phyloP scores from a whole-genome alignment of 192 early-diverging fungal genomes.

The Backusella luteola region DNA sequence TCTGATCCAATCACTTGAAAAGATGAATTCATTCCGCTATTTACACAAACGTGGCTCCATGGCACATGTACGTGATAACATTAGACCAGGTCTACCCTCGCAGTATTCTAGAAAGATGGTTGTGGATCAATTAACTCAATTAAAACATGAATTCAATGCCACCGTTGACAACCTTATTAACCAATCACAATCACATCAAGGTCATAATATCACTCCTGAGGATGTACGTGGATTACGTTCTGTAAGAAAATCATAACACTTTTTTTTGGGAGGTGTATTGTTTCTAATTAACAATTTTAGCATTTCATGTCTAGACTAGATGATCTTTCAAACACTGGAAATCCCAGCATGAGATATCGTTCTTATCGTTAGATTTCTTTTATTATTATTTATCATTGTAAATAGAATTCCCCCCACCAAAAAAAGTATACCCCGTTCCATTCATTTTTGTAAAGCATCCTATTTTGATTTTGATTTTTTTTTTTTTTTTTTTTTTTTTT shows the following conservation, averaged over 20 bases:
- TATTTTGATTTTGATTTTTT: background rate
- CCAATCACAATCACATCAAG: background rate
- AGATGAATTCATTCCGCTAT: background rate
- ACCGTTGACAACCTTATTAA: background rate
- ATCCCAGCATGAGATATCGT: background rate
- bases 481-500: background rate
- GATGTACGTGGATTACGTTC: background rate
- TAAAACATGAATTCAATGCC: background rate
- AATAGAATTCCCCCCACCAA: background rate
- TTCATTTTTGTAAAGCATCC: constrained; percentile 3
- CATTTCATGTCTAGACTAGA: background rate
- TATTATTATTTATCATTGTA: background rate
- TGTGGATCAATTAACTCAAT: background rate
- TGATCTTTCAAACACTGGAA: background rate
- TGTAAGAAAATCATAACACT: background rate
- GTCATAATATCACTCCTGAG: background rate
- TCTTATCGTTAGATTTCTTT: background rate
- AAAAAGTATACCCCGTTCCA: background rate
- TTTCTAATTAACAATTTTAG: background rate
- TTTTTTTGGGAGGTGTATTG: background rate
- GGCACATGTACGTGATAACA: background rate
- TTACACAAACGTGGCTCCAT: background rate
- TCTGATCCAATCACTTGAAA: background rate
- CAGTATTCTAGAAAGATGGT: background rate
- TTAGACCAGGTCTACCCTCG: background rate